Evolutionary conservation across 192 early-diverging fungal genomes (phyloP).

Genomic region (Coemansia sp.): DNA sequence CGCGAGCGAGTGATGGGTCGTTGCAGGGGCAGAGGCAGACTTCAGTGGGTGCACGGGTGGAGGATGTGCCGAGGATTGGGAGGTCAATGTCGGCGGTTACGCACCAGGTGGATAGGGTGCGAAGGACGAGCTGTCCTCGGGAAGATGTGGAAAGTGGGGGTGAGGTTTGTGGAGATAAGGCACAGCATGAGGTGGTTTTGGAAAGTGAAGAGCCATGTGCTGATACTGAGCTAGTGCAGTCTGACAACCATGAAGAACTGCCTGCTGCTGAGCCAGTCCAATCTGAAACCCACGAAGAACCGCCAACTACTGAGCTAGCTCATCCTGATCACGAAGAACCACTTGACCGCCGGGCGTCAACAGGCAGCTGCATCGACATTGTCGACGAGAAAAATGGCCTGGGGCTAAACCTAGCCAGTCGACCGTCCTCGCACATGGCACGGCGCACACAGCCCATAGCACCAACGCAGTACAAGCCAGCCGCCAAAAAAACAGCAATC

Average conservation of each 20-base stretch:
- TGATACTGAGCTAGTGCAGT: no score
- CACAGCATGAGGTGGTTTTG: no score
- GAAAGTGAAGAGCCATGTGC: no score
- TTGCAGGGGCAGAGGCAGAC: neutral
- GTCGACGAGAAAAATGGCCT: constrained; percentile 21
- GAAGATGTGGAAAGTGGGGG: no score
- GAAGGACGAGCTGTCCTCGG: no score
- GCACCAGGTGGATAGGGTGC: no score
- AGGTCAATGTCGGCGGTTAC: neutral
- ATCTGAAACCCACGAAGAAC: neutral
- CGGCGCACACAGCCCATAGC: constrained; percentile 28
- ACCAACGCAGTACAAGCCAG: constrained; percentile 49
- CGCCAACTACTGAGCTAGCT: neutral
- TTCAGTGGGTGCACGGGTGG: neutral
- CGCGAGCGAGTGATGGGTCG: constrained; percentile 25
- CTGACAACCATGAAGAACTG: neutral
- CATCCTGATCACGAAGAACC: neutral
- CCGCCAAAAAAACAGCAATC: constrained; percentile 25
- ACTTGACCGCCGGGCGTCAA: constrained; percentile 10
- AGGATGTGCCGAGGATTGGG: neutral
- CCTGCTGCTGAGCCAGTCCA: neutral
- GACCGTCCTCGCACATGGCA: constrained; percentile 25
- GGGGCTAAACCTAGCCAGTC: constrained; percentile 16
- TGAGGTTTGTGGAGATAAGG: no score
- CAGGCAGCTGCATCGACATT: constrained; percentile 10